Percentiles rank a stretch among this genome's conserved stretches.
phyloP scores from a whole-genome alignment of 805 yeast species.

The Starmera amethionina region DNA sequence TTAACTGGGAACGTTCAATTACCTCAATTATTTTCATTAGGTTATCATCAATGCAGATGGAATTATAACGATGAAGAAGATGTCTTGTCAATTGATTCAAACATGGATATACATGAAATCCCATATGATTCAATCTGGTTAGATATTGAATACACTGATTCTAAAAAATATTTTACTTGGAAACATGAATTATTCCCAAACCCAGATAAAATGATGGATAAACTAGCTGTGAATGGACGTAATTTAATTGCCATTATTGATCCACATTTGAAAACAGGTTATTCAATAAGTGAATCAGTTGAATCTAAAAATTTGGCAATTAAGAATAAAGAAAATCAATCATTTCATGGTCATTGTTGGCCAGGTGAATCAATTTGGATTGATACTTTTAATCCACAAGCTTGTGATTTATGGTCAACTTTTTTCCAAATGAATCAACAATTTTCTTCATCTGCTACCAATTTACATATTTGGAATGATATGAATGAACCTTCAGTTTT shows the following conservation, averaged over 20 bases:
- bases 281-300: constrained; percentile 50
- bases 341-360: constrained; percentile 90
- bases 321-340: constrained; percentile 31
- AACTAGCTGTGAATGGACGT: constrained; percentile 63
- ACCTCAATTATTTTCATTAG: constrained; percentile 73
- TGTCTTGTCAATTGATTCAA: constrained; percentile 57
- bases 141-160: constrained; percentile 85
- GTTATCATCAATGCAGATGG: constrained; percentile 97
- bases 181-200: constrained; percentile 60
- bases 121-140: constrained; percentile 94
- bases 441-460: constrained; percentile 42
- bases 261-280: constrained; percentile 77
- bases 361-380: constrained; percentile 96
- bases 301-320: constrained; percentile 35
- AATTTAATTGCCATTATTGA: constrained; percentile 80
- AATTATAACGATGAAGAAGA: constrained; percentile 86
- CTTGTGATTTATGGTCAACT: constrained; percentile 50
- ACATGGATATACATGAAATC: constrained; percentile 63
- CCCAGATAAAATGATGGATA: constrained; percentile 57
- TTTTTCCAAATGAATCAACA: constrained; percentile 38
- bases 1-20: constrained; percentile 66
- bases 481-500: constrained; percentile 98
- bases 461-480: constrained; percentile 89
- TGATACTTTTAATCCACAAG: constrained; percentile 64
- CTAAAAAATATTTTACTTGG: constrained; percentile 91